A percentile compares a stretch with the other conserved stretches of the same genome.
Conservation (phyloP, 352 stramenopile species). For the Globisporangium spiculum region DNA sequence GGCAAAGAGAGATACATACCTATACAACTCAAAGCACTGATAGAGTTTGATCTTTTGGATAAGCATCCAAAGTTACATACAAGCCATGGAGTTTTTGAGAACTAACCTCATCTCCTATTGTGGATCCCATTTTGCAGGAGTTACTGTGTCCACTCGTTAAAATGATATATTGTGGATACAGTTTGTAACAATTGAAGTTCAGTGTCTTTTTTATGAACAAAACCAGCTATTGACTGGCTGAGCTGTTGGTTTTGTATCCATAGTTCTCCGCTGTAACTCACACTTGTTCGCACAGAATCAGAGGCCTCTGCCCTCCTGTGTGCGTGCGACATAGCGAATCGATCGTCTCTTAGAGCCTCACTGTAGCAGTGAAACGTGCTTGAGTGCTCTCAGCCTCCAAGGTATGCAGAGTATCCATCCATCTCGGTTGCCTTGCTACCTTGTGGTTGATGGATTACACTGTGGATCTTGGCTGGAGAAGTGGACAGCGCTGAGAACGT, state of each 20-base stretch:
- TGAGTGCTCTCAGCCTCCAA: neutral
- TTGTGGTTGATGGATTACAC: neutral
- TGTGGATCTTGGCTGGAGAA: neutral
- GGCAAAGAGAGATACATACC: too few relatives aligned
- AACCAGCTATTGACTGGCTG: neutral
- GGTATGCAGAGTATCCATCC: neutral
- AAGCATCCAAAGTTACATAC: too few relatives aligned
- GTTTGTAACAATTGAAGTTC: neutral
- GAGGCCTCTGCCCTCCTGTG: too few relatives aligned
- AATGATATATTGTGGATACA: constrained; percentile 1
- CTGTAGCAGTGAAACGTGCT: neutral
- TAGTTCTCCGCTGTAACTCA: neutral
- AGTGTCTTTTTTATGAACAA: neutral
- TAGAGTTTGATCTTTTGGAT: too few relatives aligned
- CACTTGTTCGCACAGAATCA: too few relatives aligned
- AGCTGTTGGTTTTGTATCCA: neutral
- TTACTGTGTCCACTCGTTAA: neutral
- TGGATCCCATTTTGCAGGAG: neutral
- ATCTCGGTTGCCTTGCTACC: neutral
- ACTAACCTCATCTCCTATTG: neutral
- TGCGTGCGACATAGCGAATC: neutral
- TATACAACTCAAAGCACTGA: too few relatives aligned
- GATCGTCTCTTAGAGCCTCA: neutral
- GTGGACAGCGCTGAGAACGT: neutral
- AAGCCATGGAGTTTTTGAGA: neutral